Evolutionary conservation across 257 asterid species (phyloP).

Genomic region (Prunella vulgaris): DNA sequence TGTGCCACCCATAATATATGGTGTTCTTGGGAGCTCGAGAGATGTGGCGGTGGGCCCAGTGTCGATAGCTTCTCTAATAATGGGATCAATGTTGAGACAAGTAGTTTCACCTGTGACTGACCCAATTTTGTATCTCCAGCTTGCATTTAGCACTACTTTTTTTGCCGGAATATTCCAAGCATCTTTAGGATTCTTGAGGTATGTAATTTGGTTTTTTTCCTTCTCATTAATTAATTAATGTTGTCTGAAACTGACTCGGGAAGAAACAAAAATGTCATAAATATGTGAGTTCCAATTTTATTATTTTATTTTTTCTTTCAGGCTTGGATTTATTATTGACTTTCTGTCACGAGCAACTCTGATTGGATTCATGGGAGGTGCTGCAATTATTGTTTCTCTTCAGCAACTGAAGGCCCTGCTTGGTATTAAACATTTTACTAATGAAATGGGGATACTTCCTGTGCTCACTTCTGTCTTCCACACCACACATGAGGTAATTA

Average conservation of each 20-base stretch:
- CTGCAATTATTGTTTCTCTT: constrained; percentile 71
- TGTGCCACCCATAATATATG: constrained; percentile 72
- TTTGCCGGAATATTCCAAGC: constrained; percentile 79
- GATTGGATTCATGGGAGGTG: constrained; percentile 82
- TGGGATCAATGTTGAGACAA: constrained; percentile 74
- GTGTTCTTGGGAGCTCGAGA: constrained; percentile 71
- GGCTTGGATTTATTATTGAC: constrained; percentile 72
- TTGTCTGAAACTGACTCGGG: not conserved
- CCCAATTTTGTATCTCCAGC: constrained; percentile 60
- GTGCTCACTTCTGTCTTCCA: constrained; percentile 66
- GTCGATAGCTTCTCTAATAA: constrained; percentile 61
- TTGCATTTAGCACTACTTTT: constrained; percentile 64
- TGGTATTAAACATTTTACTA: constrained; percentile 57
- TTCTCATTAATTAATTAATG: not conserved
- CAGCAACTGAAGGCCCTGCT: constrained; percentile 72
- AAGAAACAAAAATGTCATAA: not conserved
- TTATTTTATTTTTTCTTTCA: not conserved
- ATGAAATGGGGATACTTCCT: constrained; percentile 61
- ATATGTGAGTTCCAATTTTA: not conserved
- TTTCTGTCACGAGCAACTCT: constrained; percentile 73
- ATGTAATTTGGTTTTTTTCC: no score
- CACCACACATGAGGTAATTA: constrained; percentile 29
- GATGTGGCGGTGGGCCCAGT: constrained; percentile 86
- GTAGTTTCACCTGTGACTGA: constrained; percentile 47
- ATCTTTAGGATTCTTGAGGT: constrained; percentile 66